phyloP scores from a whole-genome alignment of 2,329 filamentous ascomycete species.

The Bipolaris cookei region DNA sequence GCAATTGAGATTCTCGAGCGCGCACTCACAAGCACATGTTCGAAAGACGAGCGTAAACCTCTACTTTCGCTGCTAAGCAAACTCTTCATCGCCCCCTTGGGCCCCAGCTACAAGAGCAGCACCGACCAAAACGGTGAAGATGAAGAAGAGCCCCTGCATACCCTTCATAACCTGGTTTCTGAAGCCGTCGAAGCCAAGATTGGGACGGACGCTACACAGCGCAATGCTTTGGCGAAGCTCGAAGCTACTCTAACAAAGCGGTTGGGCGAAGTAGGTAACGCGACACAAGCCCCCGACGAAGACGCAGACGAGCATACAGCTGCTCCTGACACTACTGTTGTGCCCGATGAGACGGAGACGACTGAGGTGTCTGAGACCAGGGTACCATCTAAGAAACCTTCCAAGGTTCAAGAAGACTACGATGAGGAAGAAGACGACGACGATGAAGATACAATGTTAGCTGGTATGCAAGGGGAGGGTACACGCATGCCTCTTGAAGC shows the following conservation, averaged over 20 bases:
- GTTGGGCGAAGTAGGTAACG: conserved; percentile 48
- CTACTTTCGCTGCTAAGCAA: conserved; percentile 73
- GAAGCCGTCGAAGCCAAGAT: conserved; percentile 58
- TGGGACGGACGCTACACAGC: conserved; percentile 59
- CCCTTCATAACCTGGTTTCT: conserved; percentile 54
- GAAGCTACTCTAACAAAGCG: conserved; percentile 59
- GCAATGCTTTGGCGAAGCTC: conserved; percentile 63
- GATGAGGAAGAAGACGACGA: conserved; percentile 32
- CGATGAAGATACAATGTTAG: conserved; percentile 44
- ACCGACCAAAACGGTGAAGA: conserved; percentile 13
- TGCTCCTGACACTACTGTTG: conserved; percentile 26
- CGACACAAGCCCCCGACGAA: conserved; percentile 16
- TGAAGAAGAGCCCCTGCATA: conserved; percentile 30
- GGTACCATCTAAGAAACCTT: background rate
- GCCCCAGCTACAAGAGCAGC: conserved; percentile 37
- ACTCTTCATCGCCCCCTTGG: conserved; percentile 73
- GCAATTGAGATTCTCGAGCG: conserved; percentile 79
- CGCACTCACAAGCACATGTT: conserved; percentile 66
- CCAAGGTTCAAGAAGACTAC: conserved; percentile 13
- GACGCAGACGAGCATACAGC: conserved; percentile 14
- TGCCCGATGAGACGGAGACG: conserved; percentile 14
- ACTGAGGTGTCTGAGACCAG: conserved; percentile 28
- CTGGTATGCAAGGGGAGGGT: conserved; percentile 43
- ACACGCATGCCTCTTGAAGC: conserved; percentile 44
- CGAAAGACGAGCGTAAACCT: conserved; percentile 82